Percentiles rank a stretch among this genome's conserved stretches.
These are phyloP conservation scores for Pseudonitzschia pungens DNA, from an alignment of 108 stramenopile genomes.

Conservation along the genomic window DNA sequence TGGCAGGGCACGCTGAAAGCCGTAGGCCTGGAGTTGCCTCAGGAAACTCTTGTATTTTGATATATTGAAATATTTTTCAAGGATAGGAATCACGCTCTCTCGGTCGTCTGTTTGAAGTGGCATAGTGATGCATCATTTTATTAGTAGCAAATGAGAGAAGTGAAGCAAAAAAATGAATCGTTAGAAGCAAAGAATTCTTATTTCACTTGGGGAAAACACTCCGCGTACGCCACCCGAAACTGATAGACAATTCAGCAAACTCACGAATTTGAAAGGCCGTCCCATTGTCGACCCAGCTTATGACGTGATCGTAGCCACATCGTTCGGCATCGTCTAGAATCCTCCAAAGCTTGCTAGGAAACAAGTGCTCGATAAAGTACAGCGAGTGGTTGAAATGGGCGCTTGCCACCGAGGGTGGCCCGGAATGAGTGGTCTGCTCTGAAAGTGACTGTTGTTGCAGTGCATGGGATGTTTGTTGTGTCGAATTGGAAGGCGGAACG, in stretches of 20 bases:
- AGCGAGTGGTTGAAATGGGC: neutral
- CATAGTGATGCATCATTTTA: neutral
- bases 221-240: neutral
- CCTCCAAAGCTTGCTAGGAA: slow-evolving; percentile 7
- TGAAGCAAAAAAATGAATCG: too few species aligned
- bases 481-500: too few species aligned
- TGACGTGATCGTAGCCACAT: slow-evolving; percentile 3
- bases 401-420: neutral
- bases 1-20: slow-evolving; percentile 1
- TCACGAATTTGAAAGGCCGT: slow-evolving; percentile 11
- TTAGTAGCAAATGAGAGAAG: neutral
- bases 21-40: slow-evolving; percentile 6
- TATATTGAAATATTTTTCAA: slow-evolving; percentile 14
- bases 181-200: too few species aligned
- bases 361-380: slow-evolving; percentile 11
- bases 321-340: slow-evolving; percentile 11
- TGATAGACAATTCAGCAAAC: neutral
- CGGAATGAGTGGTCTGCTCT: neutral
- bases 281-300: slow-evolving; percentile 6
- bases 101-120: neutral
- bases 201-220: too few species aligned
- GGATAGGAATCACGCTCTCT: slow-evolving; percentile 8
- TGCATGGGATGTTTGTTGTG: too few species aligned
- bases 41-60: slow-evolving; percentile 7
- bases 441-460: too few species aligned